These are phyloP conservation scores for Boletus sp. DNA, from an alignment of 768 basidiomycete species.

Conservation along the genomic window DNA sequence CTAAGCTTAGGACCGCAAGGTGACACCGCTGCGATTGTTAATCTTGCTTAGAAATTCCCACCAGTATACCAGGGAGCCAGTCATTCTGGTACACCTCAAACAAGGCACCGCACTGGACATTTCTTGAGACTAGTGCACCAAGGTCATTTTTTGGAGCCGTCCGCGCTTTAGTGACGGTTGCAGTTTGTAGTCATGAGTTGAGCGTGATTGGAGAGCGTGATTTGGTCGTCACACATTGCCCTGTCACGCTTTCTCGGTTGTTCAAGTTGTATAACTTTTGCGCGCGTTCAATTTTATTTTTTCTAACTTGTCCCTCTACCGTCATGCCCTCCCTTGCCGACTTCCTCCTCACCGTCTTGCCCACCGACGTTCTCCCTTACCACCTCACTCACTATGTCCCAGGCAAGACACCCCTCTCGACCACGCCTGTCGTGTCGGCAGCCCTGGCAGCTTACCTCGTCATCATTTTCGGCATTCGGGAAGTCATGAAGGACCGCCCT, in stretches of 20 bases:
- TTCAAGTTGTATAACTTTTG: conserved; percentile 24
- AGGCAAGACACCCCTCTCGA: conserved; percentile 60
- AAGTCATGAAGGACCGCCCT: conserved; percentile 76
- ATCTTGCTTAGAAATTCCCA: too few species aligned
- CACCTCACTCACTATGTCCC: conserved; percentile 49
- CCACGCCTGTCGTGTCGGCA: conserved; percentile 60
- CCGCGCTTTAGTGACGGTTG: too few species aligned
- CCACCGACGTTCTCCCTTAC: conserved; percentile 41
- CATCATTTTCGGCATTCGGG: conserved; percentile 82
- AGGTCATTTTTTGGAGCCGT: too few species aligned
- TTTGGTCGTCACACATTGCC: conserved; percentile 5
- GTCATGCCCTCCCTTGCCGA: conserved; percentile 75
- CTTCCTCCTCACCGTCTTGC: conserved; percentile 58
- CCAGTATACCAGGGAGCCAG: too few species aligned
- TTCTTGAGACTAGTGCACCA: too few species aligned
- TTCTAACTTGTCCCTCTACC: conserved; percentile 27
- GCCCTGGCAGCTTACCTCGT: conserved; percentile 80
- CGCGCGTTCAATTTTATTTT: conserved; percentile 17
- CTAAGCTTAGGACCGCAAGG: too few species aligned
- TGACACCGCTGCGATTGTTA: too few species aligned
- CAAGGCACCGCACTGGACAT: too few species aligned
- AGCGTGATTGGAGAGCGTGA: too few species aligned
- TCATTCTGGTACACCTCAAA: too few species aligned
- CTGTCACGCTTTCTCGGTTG: conserved; percentile 31
- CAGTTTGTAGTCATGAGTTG: too few species aligned